Evolutionary conservation across 163 green algal species (phyloP), one percentile per base, ranked within the genome.

Genomic region (Volvox carteri): DNA sequence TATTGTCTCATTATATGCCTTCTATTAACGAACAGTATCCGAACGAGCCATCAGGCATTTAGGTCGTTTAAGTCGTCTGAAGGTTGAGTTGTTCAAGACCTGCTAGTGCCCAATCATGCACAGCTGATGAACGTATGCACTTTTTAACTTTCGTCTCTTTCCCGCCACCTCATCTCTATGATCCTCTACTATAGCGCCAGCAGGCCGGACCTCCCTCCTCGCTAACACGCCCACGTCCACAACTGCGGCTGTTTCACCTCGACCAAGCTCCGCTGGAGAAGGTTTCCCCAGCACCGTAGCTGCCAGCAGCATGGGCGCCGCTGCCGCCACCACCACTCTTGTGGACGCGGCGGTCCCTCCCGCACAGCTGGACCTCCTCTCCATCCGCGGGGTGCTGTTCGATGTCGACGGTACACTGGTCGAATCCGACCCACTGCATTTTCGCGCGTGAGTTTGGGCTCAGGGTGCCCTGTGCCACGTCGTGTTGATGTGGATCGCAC

Each of bases 351-450:
- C 44, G 0, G 25, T n/a, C 12, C 44, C 44, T 7, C 19, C 42
- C 6, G 2, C n/a, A 8, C 25, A 42, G 25, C 7, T 80, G 7
- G 42, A 80, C 73, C 62, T 80, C 73, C 44, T 80, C 9, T 54
- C 60, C 42, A 8, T 87, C 2, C 65, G 81, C 1, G 95, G 92
- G 8, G 86, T 97, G 0, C 92, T 97, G 25, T 97, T 97, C 80
- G 95, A 97, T 60, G 94, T 97, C 30, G 95, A 97, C 67, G 95
- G 95, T 21, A 97, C 95, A 0, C 90, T 97, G 18, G 92, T 90
- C 4, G 89, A 96, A 73, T 92, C 67, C 1, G 95, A 97, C 76
- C 93, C 94, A 0, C 92, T 97, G 5, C 95, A 97, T 83, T 95
- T 96, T 73, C 90, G 85, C 19, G 92, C 94, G 90, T 96, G 70